Base-by-base conservation (phyloP, 2,329 filamentous ascomycete species). In the Cercospora berteroae region DNA sequence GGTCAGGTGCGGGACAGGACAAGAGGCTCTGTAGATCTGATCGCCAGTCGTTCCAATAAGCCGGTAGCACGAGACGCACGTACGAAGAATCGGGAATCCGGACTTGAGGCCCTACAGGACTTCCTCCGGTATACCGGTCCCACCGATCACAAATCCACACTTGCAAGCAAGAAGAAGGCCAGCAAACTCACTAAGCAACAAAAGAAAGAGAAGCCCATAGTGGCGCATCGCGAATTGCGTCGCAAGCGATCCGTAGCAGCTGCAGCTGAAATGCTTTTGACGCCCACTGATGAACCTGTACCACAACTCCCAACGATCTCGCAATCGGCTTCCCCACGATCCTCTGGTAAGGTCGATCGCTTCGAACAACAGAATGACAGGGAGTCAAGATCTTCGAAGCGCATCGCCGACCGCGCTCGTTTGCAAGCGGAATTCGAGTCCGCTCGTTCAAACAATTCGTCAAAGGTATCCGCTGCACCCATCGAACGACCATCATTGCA, bases 191-290 rank as follows among this genome's bases (percentile, higher is more conserved):
- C 31, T 13, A 58, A 60, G 66, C 69, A 36, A 16, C 60, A 36
- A 33, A 64, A 33, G 66, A 62, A 36, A 66, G 50, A 69, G 27
- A 67, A 56, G 52, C 64, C 36, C 7, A 44, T 23, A 59, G 60
- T 44, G 13, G 55, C 23, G 56, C 33, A 66, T 9, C 29, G 36
- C 29, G 44, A 67, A 16, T 6, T 50, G n/a, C 42, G 39, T 44
- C 52, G 48, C 36, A 59, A 63, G 13, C 59, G 60, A 59, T 39
- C 61, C 29, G 66, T 61, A 13, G 60, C 36, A 31, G 55, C 65
- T 31, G 66, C 66, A 31, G 66, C 64, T 9, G 63, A 69, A 33
- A 68, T 60, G 1, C 13, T 73, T n/a, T 74, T 76, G 72, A 72
- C 71, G 42, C 60, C 60, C 27, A 31, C 33, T 1, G 60, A 36